Base-by-base conservation (phyloP, 257 asterid species). In the Salvia miltiorrhiza region DNA sequence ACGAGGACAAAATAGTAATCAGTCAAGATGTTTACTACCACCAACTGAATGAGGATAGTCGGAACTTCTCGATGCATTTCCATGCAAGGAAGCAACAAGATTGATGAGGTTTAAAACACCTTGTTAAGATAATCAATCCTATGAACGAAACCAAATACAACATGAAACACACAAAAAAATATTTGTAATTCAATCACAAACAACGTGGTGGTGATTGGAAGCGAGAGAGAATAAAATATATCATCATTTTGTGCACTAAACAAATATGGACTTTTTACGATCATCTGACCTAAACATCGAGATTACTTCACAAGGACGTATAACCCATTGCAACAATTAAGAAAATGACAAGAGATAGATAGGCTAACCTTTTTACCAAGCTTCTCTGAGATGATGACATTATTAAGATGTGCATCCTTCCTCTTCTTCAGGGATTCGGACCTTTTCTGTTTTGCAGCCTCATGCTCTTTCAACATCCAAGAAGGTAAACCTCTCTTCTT, bases 351-450 rank as follows among this genome's bases (percentile, higher is more conserved):
- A 16, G 52, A 39, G 26, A 44, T 32, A 47, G 17, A 73, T n/a
- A n/a, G n/a, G n/a, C 89, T 41, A 2, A 90, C 99, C 95, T 94
- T 91, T 69, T 81, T 89, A 79, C 85, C 97, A 80, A 81, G 70
- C 86, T 89, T 94, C 81, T 94, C 97, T 12, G 97, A 89, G 80
- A 94, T 87, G 58, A 94, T 86, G 74, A 94, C 99, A 63, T 94
- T 87, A n/a, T 80, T 85, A 33, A 94, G 95, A 44, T 75, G 81
- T 48, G 99, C 95, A 80, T 94, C 99, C 72, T 81, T 89, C 79
- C 99, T 84, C 85, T 83, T 91, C 82, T 85, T 89, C 59, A 94
- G 80, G 59, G 96, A 81, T 83, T 87, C 97, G 55, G 74, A 78
- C 76, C 99, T 83, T 80, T 89, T 86, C 83, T 76, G 84, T 81